These are phyloP conservation scores for Aureobasidium sp. DNA, from an alignment of 2,329 filamentous ascomycete genomes.

Conservation along the genomic window DNA sequence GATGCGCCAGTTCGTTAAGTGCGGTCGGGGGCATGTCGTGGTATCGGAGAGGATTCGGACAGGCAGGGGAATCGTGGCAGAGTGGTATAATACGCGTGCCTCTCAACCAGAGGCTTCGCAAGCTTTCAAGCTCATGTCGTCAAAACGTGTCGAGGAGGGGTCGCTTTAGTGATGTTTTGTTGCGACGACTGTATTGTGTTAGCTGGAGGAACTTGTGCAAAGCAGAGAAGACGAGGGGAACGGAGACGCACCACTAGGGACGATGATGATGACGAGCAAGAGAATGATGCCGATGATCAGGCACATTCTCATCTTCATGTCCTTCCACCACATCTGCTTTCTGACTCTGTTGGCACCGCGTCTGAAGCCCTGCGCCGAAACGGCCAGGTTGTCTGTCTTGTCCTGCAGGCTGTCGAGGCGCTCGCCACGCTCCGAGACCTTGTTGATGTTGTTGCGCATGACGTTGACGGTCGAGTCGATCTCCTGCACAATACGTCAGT, in stretches of 20 bases:
- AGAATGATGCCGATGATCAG: constrained; percentile 86
- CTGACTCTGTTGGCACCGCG: constrained; percentile 92
- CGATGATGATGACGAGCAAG: constrained; percentile 86
- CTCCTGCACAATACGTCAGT: constrained; percentile 57
- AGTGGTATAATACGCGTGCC: constrained; percentile 11
- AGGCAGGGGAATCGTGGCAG: constrained; percentile 10
- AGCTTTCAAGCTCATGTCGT: neutral
- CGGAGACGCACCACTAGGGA: constrained; percentile 68
- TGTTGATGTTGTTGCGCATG: constrained; percentile 97
- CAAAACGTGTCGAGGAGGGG: neutral
- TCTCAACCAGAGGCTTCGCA: constrained; percentile 4
- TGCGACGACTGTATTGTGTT: constrained; percentile 9
- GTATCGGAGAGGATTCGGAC: constrained; percentile 9
- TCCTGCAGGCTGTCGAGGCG: constrained; percentile 81
- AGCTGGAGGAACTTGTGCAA: neutral
- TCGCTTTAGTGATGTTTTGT: constrained; percentile 14
- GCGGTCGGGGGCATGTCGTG: constrained; percentile 14
- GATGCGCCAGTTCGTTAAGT: constrained; percentile 12
- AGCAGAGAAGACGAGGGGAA: neutral
- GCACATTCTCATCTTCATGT: constrained; percentile 99
- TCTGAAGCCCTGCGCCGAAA: constrained; percentile 90
- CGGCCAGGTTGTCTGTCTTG: constrained; percentile 88
- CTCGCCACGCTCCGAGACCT: constrained; percentile 88
- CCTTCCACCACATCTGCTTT: constrained; percentile 99
- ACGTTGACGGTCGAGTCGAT: constrained; percentile 92